These are phyloP conservation scores for Medicago truncatula DNA, from an alignment of 306 rosid species.

Conservation along the genomic window DNA sequence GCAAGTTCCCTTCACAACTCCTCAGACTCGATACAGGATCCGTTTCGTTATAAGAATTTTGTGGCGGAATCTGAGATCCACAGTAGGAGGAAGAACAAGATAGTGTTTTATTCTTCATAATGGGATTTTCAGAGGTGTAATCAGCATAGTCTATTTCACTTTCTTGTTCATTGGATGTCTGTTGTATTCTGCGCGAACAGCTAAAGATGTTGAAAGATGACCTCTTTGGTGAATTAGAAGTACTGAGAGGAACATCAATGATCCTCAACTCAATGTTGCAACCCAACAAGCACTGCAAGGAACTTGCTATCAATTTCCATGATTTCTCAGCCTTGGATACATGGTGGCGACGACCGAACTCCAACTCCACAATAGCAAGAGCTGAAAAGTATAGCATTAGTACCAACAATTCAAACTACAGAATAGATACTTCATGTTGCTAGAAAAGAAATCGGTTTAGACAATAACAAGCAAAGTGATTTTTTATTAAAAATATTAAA, in stretches of 20 bases:
- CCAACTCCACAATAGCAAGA: constrained; percentile 73
- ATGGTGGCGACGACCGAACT: constrained; percentile 61
- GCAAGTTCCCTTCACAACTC: constrained; percentile 65
- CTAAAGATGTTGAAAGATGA: constrained; percentile 62
- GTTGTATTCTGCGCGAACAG: constrained; percentile 63
- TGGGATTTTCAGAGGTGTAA: constrained; percentile 50
- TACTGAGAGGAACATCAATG: constrained; percentile 48
- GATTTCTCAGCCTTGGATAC: constrained; percentile 78
- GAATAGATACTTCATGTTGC: constrained; percentile 7
- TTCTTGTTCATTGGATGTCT: constrained; percentile 50
- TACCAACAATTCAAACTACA: constrained; percentile 5
- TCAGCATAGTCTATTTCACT: constrained; percentile 59
- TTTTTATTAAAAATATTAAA: too few relatives aligned
- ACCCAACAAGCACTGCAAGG: constrained; percentile 62
- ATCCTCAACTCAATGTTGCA: constrained; percentile 81
- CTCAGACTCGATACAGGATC: constrained; percentile 58
- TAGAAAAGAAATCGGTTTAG: constrained; percentile 28
- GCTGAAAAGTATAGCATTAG: constrained; percentile 52
- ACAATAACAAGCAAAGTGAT: constrained; percentile 3
- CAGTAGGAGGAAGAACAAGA: constrained; percentile 50
- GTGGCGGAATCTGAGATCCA: constrained; percentile 49
- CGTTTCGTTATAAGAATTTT: constrained; percentile 40
- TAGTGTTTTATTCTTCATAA: constrained; percentile 47
- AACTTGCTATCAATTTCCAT: constrained; percentile 77
- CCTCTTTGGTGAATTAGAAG: constrained; percentile 59